Conservation (phyloP, 73 alveolate genomes). For the Loxodes magnus region DNA sequence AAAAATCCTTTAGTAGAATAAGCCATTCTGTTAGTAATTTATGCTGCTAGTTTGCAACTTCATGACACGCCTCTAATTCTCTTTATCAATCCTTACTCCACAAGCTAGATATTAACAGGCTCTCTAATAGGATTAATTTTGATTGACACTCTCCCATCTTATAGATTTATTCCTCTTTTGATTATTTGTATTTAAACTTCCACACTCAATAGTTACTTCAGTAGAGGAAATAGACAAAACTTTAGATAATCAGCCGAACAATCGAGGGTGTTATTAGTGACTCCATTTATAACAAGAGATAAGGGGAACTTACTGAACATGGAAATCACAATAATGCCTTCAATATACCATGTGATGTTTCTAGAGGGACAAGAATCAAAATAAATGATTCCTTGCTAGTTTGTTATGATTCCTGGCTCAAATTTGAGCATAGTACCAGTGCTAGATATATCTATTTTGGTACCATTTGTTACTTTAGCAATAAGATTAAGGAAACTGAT, state of each 20-base stretch:
- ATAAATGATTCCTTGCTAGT: constrained; percentile 33
- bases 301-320: constrained; percentile 67
- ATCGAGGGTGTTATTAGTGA: constrained; percentile 57
- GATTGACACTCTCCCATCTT: constrained; percentile 60
- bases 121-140: constrained; percentile 47
- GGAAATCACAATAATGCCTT: constrained; percentile 60
- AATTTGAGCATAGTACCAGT: constrained; percentile 75
- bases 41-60: constrained; percentile 18
- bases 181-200: constrained; percentile 52
- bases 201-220: constrained; percentile 64
- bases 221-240: constrained; percentile 27
- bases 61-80: constrained; percentile 77
- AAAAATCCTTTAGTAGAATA: constrained; percentile 70
- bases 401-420: constrained; percentile 51
- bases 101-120: constrained; percentile 49
- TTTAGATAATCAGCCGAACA: constrained; percentile 39
- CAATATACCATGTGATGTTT: constrained; percentile 61
- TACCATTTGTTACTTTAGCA: constrained; percentile 71
- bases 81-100: constrained; percentile 78
- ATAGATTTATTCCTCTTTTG: constrained; percentile 63
- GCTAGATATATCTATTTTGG: constrained; percentile 53
- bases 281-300: constrained; percentile 54
- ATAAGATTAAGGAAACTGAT: constrained; percentile 44
- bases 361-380: constrained; percentile 51
- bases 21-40: constrained; percentile 15